Evolutionary conservation across 1,284 basidiomycete species (phyloP).

Genomic region (Singerocomus inundabilis): DNA sequence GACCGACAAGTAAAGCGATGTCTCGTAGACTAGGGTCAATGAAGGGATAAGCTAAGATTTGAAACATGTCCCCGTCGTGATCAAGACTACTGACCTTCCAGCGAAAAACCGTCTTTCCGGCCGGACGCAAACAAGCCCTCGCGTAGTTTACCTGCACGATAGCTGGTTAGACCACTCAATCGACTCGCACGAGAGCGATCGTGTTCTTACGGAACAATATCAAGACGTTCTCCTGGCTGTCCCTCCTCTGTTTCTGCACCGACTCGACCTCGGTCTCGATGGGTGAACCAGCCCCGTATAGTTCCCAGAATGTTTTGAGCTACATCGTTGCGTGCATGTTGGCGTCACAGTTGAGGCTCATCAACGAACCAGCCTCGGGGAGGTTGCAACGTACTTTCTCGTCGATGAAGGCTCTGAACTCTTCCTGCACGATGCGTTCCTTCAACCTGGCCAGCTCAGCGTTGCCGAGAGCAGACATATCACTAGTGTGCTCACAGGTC

Average conservation of each 20-base stretch:
- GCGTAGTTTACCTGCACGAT: conserved; percentile 58
- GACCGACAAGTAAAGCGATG: conserved; percentile 60
- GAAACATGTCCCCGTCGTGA: not conserved
- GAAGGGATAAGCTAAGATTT: not conserved
- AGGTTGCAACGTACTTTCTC: conserved; percentile 47
- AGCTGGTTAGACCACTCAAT: not conserved
- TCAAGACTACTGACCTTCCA: conserved; percentile 51
- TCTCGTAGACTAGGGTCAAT: conserved; percentile 57
- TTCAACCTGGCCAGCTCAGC: conserved; percentile 50
- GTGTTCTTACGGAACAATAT: conserved; percentile 59
- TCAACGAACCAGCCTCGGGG: not conserved
- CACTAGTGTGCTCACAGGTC: conserved; percentile 53
- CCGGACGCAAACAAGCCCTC: conserved; percentile 63
- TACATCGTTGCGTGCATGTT: conserved; percentile 23
- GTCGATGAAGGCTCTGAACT: conserved; percentile 61
- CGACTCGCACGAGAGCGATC: not conserved
- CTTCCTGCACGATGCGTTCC: conserved; percentile 53
- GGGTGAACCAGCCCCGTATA: conserved; percentile 8
- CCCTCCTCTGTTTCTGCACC: conserved; percentile 41
- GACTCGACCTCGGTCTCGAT: conserved; percentile 23
- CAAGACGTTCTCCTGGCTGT: conserved; percentile 61
- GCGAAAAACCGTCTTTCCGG: conserved; percentile 54
- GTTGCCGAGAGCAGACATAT: conserved; percentile 25
- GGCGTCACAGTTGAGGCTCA: conserved; percentile 1
- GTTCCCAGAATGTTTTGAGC: conserved; percentile 46